Percentiles rank a stretch among this genome's conserved stretches.
Evolutionary conservation across 1,284 basidiomycete species (phyloP).

Genomic region (Heliocybe sulcata): DNA sequence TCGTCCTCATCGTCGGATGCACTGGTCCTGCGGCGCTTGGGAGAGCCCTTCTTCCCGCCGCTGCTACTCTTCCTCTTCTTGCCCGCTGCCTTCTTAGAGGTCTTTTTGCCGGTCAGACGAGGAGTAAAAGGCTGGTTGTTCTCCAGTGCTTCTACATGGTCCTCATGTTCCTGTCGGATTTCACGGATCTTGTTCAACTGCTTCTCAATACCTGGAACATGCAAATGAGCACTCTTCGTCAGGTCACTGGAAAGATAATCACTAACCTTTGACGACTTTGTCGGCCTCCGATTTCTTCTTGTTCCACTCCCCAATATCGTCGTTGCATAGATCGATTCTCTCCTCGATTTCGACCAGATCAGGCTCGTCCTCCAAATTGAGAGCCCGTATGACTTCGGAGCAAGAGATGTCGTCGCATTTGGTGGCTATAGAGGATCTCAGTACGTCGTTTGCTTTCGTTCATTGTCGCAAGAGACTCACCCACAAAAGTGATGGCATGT

Average conservation of each 20-base stretch:
- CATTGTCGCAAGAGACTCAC: slow-evolving; percentile 22
- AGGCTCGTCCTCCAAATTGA: slow-evolving; percentile 43
- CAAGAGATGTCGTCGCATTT: slow-evolving; percentile 63
- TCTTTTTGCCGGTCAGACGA: slow-evolving; percentile 26
- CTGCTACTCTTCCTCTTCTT: slow-evolving; percentile 43
- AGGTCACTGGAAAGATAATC: background rate
- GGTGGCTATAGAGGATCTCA: slow-evolving; percentile 29
- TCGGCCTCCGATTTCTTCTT: slow-evolving; percentile 33
- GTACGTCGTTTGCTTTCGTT: slow-evolving; percentile 6
- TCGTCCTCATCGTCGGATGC: slow-evolving; percentile 1
- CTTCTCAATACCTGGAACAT: slow-evolving; percentile 26
- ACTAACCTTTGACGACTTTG: slow-evolving; percentile 32
- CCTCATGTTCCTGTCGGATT: slow-evolving; percentile 32
- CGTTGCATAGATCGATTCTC: slow-evolving; percentile 28
- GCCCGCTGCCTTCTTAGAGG: slow-evolving; percentile 12
- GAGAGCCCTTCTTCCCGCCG: slow-evolving; percentile 29
- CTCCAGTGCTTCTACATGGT: slow-evolving; percentile 39
- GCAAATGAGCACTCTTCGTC: slow-evolving; percentile 1
- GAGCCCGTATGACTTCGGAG: slow-evolving; percentile 43
- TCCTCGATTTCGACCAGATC: slow-evolving; percentile 43
- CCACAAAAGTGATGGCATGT: slow-evolving; percentile 50
- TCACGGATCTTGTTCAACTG: slow-evolving; percentile 34
- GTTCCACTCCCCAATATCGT: slow-evolving; percentile 33
- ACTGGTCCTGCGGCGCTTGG: slow-evolving; percentile 34
- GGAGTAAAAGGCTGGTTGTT: slow-evolving; percentile 36